phyloP scores from a whole-genome alignment of 148 eudicot genomes.

The Simmondsia chinensis region DNA sequence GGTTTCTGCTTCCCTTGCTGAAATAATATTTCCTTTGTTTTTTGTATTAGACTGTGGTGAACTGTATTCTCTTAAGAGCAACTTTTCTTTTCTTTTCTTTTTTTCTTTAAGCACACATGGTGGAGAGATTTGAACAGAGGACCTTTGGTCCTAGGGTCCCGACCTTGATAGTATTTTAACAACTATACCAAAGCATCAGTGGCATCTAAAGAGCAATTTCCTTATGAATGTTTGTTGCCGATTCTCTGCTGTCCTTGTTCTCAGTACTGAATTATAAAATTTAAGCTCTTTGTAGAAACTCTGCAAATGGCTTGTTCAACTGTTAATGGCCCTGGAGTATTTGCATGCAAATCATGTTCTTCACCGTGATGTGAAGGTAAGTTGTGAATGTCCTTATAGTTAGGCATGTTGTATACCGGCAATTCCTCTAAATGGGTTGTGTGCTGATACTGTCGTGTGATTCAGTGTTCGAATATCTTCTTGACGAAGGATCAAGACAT shows the following conservation, averaged over 20 bases:
- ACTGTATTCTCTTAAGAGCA: constrained; percentile 4
- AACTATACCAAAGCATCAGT: no score
- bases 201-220: no score
- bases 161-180: no score
- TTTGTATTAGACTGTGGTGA: neutral
- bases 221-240: no score
- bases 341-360: constrained; percentile 83
- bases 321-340: constrained; percentile 90
- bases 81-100: neutral
- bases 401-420: no score
- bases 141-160: no score
- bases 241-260: constrained; percentile 2
- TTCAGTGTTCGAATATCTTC: constrained; percentile 95
- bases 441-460: constrained; percentile 10
- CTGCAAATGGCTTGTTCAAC: constrained; percentile 94
- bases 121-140: no score
- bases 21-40: neutral
- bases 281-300: constrained; percentile 48
- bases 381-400: constrained; percentile 1
- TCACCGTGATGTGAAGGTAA: constrained; percentile 97
- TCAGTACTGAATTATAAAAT: neutral
- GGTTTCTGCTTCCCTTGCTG: constrained; percentile 30
- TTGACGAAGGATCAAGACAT: constrained; percentile 80
- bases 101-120: no score
- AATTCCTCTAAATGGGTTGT: neutral